A percentile compares a stretch with the other conserved stretches of the same genome.
phyloP scores from a whole-genome alignment of 768 basidiomycete species.

The Phylloporus rhodoxanthus region DNA sequence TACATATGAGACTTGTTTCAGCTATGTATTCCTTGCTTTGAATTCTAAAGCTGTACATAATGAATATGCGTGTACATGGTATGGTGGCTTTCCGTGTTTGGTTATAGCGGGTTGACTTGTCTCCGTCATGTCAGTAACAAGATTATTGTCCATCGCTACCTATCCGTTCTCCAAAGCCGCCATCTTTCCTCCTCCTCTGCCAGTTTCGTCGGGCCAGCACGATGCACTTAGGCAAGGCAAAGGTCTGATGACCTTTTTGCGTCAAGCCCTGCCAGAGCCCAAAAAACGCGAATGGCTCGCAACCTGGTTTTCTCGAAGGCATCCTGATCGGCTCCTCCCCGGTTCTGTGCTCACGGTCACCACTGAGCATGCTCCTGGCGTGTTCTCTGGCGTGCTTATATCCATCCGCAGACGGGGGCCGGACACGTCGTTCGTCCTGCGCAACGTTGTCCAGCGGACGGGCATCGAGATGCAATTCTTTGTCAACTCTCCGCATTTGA shows the following conservation, averaged over 20 bases:
- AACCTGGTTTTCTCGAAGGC: conserved; percentile 66
- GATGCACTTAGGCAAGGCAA: conserved; percentile 56
- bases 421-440: conserved; percentile 82
- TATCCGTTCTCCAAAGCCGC: conserved; percentile 77
- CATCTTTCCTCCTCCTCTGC: conserved; percentile 44
- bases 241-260: conserved; percentile 73
- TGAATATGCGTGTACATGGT: conserved; percentile 2
- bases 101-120: conserved; percentile 2
- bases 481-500: conserved; percentile 78
- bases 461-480: conserved; percentile 94
- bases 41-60: conserved; percentile 29
- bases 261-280: conserved; percentile 55
- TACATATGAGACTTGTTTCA: conserved; percentile 17
- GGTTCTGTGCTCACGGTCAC: conserved; percentile 85
- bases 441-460: conserved; percentile 86
- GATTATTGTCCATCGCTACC: conserved; percentile 22
- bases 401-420: conserved; percentile 75
- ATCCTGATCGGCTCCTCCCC: conserved; percentile 61
- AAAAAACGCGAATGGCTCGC: conserved; percentile 65
- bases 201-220: conserved; percentile 32
- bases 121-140: conserved; percentile 13
- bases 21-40: conserved; percentile 26
- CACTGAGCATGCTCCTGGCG: conserved; percentile 69
- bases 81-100: conserved; percentile 11
- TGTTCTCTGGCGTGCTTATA: conserved; percentile 87